phyloP scores from a whole-genome alignment of 1,139 yeast species.

The Blastobotrys capitulatus region DNA sequence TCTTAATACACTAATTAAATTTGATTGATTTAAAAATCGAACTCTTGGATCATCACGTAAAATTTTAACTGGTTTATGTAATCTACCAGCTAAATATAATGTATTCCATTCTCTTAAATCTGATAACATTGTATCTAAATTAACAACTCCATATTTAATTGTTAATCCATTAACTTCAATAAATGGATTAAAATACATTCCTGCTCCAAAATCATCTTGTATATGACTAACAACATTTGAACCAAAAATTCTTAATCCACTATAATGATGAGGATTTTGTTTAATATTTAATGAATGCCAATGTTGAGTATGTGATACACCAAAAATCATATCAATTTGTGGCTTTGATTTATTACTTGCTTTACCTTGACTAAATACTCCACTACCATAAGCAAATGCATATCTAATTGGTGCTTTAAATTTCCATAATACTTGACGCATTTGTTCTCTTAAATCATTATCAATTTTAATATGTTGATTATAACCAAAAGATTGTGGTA shows the following conservation, averaged over 20 bases:
- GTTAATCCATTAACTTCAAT: constrained; percentile 57
- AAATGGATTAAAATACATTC: constrained; percentile 91
- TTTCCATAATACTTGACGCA: constrained; percentile 47
- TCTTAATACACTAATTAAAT: constrained; percentile 71
- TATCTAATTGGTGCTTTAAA: constrained; percentile 67
- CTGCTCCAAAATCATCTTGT: constrained; percentile 70
- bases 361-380: constrained; percentile 76
- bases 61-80: constrained; percentile 89
- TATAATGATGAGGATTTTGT: constrained; percentile 70
- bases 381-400: constrained; percentile 93
- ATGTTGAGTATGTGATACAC: constrained; percentile 63
- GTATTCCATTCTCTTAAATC: constrained; percentile 83
- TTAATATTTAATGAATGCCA: constrained; percentile 73
- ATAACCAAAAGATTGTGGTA: constrained; percentile 50
- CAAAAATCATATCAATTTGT: constrained; percentile 84
- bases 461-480: constrained; percentile 54
- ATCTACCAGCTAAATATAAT: constrained; percentile 83
- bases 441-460: constrained; percentile 41
- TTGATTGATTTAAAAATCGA: constrained; percentile 64
- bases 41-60: constrained; percentile 58
- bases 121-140: constrained; percentile 50
- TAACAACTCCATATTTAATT: constrained; percentile 84
- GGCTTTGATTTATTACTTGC: constrained; percentile 35
- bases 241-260: constrained; percentile 58
- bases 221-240: constrained; percentile 52